Base-by-base conservation (phyloP, 2,329 filamentous ascomycete species). In the Sordariomycetes sp. region DNA sequence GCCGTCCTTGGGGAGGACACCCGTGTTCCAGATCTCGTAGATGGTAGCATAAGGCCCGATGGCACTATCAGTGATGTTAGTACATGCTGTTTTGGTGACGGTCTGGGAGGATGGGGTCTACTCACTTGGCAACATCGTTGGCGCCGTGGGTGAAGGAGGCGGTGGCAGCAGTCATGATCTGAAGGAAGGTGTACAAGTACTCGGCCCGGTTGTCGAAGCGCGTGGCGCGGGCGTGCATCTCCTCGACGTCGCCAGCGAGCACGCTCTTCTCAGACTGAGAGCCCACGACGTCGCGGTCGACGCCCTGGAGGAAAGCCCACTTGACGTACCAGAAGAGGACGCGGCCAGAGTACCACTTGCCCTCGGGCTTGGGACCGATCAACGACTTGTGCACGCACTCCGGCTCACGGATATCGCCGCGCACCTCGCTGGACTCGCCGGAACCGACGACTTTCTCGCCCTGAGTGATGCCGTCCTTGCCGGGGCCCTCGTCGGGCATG, bases 61-160 rank as follows among this genome's bases (percentile, higher is more conserved):
- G 32, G 82, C 80, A 32, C 51, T 52, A 34, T 3, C 3, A 32
- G 12, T 13, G 4, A 20, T 50, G 64, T 77, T 86, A 52, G 51
- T 22, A 52, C n/a, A n/a, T 52, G 25, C 15, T 12, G 25, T 12
- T 28, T 34, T 4, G 20, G 20, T 2, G 15, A 4, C 15, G 13
- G 7, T 17, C 24, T 32, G 51, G 7, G 51, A 25, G 15, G 25
- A 17, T 15, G 28, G 51, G 13, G 45, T 24, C 10, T 24, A 54
- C 53, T 54, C 24, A 54, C 48, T 58, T 58, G 62, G 79, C 73
- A 22, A 86, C 79, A 60, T 86, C 84, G 66, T 86, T 87, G 62
- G 82, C 81, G 25, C 84, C 84, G 69, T 87, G 82, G 1, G 79
- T 78, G 60, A 86, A 85, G 3, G 81, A 84, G 15, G 81, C 79